Evolutionary conservation across 2,329 filamentous ascomycete species (phyloP), one percentile per base, ranked within the genome.

Genomic region (Beauveria sp.): DNA sequence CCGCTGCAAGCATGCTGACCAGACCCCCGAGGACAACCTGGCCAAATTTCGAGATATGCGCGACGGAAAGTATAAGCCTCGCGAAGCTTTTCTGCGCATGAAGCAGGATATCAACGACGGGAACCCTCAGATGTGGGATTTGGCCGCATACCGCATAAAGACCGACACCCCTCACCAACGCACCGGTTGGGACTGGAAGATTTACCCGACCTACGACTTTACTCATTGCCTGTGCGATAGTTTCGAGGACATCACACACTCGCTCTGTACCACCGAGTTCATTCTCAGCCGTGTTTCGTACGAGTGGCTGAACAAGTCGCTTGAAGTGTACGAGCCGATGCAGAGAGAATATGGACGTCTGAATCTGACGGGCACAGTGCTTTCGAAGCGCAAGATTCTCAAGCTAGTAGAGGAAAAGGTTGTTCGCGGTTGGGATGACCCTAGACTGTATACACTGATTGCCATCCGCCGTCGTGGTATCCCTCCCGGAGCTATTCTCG

Each of bases 71-170:
- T 97, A 97, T 76, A 87, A 89, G 73, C 88, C 91, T 1, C 86
- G 87, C 69, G 88, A 91, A 73, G 93, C 91, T 1, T 89, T 91
- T 69, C 79, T 98, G 59, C 87, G 93, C 64, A 97, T 98, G 93
- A 96, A 96, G 79, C 91, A 96, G 80, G 84, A 91, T 66, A 90
- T 91, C 65, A 84, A 85, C 56, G 88, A 88, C 68, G 88, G 88
- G 34, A 97, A 97, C 73, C 92, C 93, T 7, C 91, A 96, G 75
- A 93, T 96, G 90, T 97, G 93, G 93, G 93, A 98, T 79, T 77
- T 96, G 60, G 90, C 90, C 2, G 93, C 93, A 18, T 98, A 96
- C 75, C 86, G 93, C 64, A 88, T 98, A 64, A 84, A 88, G 69
- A 86, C 90, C 48, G 76, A 84, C 62, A 80, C 80, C 64, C 82